Conservation (phyloP, 306 rosid species). For the Phaseolus lunatus region DNA sequence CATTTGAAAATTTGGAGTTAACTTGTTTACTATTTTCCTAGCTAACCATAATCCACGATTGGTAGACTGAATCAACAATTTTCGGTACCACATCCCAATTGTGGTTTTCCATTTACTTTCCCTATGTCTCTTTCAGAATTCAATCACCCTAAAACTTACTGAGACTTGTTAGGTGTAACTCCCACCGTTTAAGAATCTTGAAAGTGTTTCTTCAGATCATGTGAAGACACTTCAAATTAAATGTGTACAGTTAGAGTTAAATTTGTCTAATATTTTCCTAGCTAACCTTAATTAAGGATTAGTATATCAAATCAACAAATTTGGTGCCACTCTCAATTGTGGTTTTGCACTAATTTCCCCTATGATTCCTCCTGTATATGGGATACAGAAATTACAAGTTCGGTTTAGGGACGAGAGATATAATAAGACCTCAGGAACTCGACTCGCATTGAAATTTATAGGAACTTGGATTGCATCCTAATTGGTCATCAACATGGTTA, state of each 20-base stretch:
- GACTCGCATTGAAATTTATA: constrained; percentile 5
- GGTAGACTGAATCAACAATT: not conserved
- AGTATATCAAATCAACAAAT: constrained; percentile 1
- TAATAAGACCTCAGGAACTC: constrained; percentile 24
- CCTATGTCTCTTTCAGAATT: not conserved
- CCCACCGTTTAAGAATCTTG: constrained; percentile 46
- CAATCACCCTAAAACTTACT: constrained; percentile 25
- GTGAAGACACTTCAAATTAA: constrained; percentile 40
- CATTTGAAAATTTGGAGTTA: constrained; percentile 42
- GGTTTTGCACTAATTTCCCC: not conserved
- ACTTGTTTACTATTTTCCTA: constrained; percentile 28
- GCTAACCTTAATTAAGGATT: constrained; percentile 24
- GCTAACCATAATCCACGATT: constrained; percentile 25
- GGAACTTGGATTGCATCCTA: constrained; percentile 27
- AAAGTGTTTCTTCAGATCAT: constrained; percentile 35
- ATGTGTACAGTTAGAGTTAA: constrained; percentile 43
- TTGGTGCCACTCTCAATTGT: not conserved
- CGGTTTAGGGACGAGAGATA: constrained; percentile 14
- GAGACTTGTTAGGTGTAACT: constrained; percentile 37
- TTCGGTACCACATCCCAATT: not conserved
- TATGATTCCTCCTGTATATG: not conserved
- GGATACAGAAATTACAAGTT: constrained; percentile 25
- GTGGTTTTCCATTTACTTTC: not conserved
- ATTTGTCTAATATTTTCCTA: constrained; percentile 27
- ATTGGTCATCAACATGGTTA: constrained; percentile 3